Evolutionary conservation across 192 early-diverging fungal species (phyloP).

Genomic region (Coemansia sp.): DNA sequence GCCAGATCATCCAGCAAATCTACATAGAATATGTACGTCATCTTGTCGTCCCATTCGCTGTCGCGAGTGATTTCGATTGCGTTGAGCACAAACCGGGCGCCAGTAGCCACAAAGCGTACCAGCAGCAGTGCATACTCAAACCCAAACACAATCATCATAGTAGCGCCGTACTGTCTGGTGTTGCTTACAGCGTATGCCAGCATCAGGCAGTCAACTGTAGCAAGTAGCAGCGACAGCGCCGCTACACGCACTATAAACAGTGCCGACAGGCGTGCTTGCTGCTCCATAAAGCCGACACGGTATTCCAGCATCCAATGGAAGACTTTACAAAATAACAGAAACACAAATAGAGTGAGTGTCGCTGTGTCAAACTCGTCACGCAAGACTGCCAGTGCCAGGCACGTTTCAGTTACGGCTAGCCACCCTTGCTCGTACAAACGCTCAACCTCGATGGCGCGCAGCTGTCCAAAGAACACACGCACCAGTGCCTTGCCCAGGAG

Average conservation of each 20-base stretch:
- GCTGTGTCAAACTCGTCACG: constrained; percentile 89
- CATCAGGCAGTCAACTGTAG: constrained; percentile 70
- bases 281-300: constrained; percentile 78
- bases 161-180: constrained; percentile 66
- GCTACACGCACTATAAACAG: constrained; percentile 33
- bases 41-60: constrained; percentile 89
- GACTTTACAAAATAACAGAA: constrained; percentile 88
- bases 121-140: constrained; percentile 95
- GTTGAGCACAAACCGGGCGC: constrained; percentile 85
- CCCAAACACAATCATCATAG: constrained; percentile 97
- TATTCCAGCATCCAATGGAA: constrained; percentile 97
- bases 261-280: constrained; percentile 31
- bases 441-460: constrained; percentile 93
- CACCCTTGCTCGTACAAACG: constrained; percentile 97
- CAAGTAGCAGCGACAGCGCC: constrained; percentile 54
- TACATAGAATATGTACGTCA: constrained; percentile 86
- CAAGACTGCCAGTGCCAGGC: constrained; percentile 94
- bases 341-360: constrained; percentile 79
- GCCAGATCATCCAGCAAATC: constrained; percentile 87
- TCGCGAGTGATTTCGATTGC: constrained; percentile 72
- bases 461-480: constrained; percentile 83
- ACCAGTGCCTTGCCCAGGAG: constrained; percentile 74
- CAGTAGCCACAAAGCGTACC: constrained; percentile 68
- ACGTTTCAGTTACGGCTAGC: constrained; percentile 96
- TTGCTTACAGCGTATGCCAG: constrained; percentile 64